Evolutionary conservation across 2,329 filamentous ascomycete genomes (phyloP), one percentile per base, ranked within the genome.

Genomic region (Helminthosporium solani): DNA sequence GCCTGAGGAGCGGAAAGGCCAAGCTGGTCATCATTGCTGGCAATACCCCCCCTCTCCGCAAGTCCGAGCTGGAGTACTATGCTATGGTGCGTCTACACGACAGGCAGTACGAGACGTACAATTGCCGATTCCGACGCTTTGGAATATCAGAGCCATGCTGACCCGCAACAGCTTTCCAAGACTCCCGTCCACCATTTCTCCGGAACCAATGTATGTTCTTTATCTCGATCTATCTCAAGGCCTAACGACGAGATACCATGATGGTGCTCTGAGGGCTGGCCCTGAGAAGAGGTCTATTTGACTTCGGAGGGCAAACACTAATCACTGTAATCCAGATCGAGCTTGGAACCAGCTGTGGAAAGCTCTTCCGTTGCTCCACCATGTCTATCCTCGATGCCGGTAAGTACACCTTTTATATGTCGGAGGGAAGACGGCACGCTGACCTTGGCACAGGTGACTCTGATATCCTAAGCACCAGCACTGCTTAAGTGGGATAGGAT

Each of bases 321-420:
- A 86, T 81, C 56, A 71, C 51, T 64, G 54, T 57, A 53, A 49
- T 70, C 75, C 75, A 97, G 91, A 96, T 97, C 73, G 94, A 97
- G 81, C 84, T 99, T 63, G 94, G 94, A 71, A 97, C 91, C 72
- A 91, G 90, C 66, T 96, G 91, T 80, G 94, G 94, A 82, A 97
- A 97, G 83, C 87, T 99, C 73, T 99, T 95, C 87, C 85, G 90
- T 67, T 95, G 89, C 85, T 92, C 89, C 63, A 96, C 91, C 77
- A 95, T 99, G 88, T 86, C 91, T 67, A 87, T 97, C 73, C 80
- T 97, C 63, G 94, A 99, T 78, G 90, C 91, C 73, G 94, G 92
- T 67, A 61, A 52, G 64, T 64, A 41, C 16, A 6, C 36, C 36
- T 7, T 20, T n/a, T 11, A 25, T 12, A 25, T 35, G 31, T 3